These are phyloP conservation scores for Chalciporus pseudorubinellus DNA, from an alignment of 768 basidiomycete species.

Conservation along the genomic window DNA sequence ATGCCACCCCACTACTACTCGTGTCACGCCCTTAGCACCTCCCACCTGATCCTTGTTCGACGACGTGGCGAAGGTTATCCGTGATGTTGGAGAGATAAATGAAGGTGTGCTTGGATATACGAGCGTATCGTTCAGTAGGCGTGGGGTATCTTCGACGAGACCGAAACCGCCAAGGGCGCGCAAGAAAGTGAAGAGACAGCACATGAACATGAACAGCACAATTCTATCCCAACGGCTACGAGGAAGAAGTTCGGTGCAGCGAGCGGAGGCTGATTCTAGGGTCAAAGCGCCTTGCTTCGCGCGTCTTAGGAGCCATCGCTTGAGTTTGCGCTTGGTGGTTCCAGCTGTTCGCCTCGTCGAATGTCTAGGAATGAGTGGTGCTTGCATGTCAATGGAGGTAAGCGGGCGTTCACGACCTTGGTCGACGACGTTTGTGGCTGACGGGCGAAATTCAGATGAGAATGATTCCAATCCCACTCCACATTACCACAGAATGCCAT, in stretches of 20 bases:
- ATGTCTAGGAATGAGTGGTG: neutral
- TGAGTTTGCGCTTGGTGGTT: neutral
- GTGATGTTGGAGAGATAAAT: neutral
- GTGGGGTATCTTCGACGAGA: neutral
- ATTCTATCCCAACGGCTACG: constrained; percentile 20
- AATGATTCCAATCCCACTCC: neutral
- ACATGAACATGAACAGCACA: constrained; percentile 24
- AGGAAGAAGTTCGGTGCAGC: constrained; percentile 6
- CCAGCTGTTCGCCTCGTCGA: neutral
- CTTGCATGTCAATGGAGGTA: constrained; percentile 16
- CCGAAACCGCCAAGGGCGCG: constrained; percentile 26
- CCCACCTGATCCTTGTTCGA: constrained; percentile 1
- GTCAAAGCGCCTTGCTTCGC: neutral
- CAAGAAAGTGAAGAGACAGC: constrained; percentile 24
- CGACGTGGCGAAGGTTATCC: neutral
- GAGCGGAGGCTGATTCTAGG: neutral
- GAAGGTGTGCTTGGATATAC: neutral
- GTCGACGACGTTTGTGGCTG: neutral
- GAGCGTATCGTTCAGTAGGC: neutral
- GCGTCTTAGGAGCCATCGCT: neutral
- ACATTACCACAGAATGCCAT: neutral
- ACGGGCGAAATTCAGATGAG: neutral
- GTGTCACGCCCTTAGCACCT: neutral
- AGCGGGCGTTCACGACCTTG: neutral
- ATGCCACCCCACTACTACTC: constrained; percentile 18